These are phyloP conservation scores for Botrytis squamosa DNA, from an alignment of 2,329 filamentous ascomycete species.

Conservation along the genomic window DNA sequence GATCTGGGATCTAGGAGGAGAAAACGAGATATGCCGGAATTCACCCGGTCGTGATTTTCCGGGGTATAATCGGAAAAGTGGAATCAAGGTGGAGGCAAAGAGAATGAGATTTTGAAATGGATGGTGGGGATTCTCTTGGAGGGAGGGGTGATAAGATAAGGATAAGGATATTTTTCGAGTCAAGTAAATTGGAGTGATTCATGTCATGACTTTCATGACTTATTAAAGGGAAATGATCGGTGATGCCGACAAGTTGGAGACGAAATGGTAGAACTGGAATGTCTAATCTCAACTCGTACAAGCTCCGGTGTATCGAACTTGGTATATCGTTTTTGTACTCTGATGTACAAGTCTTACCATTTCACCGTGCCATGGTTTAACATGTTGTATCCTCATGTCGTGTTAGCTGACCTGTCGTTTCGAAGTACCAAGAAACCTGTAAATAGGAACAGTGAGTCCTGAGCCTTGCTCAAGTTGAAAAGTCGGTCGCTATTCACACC, in stretches of 20 bases:
- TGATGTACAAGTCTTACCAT: not conserved
- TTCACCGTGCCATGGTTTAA: not conserved
- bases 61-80: not conserved
- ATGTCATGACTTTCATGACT: not conserved
- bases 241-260: not conserved
- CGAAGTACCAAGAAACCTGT: not conserved
- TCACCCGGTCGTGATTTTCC: not conserved
- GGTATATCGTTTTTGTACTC: not conserved
- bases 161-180: not conserved
- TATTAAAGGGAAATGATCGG: not conserved
- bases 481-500: not conserved
- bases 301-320: not conserved
- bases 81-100: not conserved
- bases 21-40: not conserved
- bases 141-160: conserved; percentile 4
- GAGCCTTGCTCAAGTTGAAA: not conserved
- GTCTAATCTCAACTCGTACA: not conserved
- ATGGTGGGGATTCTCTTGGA: not conserved
- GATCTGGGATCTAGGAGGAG: not conserved
- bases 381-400: not conserved
- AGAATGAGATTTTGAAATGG: not conserved
- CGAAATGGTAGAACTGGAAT: not conserved
- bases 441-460: not conserved
- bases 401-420: not conserved
- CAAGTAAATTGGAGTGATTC: not conserved